Base-by-base conservation (phyloP, 768 basidiomycete species). In the Suillus ampliporus region DNA sequence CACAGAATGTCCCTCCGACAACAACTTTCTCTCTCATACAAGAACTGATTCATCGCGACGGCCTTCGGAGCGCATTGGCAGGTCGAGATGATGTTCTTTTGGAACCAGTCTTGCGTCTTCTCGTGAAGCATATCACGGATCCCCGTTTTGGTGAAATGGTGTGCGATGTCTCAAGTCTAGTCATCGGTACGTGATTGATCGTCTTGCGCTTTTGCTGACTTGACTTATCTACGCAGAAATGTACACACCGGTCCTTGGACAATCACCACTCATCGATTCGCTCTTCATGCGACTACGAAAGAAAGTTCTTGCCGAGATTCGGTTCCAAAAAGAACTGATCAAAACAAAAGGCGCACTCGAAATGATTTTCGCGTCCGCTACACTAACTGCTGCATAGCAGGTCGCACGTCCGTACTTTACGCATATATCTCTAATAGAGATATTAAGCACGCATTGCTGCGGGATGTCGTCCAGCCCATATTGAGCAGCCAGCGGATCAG, bases 31-130 rank as follows among this genome's bases (percentile, higher is more conserved):
- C 97, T 0, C 78, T 99, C 35, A 89, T 99, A 41, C 90, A 94
- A 78, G 97, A 99, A 76, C 82, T 99, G 43, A 88, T 97, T 28
- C 91, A 95, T 70, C 89, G 93, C 13, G 95, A 98, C 76, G 97
- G 92, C 7, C 81, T 99, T 54, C 84, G 87, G 63, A 87, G 87
- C 67, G 96, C 97, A 4, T 82, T 99, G 11, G 84, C 91, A 1
- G 93, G 95, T 50, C 88, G 97, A 38, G 96, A 99, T 70, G 97
- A 99, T 72, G 89, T 98, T 51, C 82, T 97, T 13, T 80, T 99
- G 6, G 95, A 97, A 71, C 96, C 97, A 2, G 82, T 99, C 40
- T 84, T 99, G n/a, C 85, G 88, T 4, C 83, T 98, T 41, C 82
- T 99, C 26, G 77, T 94, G 60, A 93, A 92, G 72, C 84, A 98